phyloP scores from a whole-genome alignment of 495 filamentous ascomycete genomes.

The Thermochaetoides thermophila region DNA sequence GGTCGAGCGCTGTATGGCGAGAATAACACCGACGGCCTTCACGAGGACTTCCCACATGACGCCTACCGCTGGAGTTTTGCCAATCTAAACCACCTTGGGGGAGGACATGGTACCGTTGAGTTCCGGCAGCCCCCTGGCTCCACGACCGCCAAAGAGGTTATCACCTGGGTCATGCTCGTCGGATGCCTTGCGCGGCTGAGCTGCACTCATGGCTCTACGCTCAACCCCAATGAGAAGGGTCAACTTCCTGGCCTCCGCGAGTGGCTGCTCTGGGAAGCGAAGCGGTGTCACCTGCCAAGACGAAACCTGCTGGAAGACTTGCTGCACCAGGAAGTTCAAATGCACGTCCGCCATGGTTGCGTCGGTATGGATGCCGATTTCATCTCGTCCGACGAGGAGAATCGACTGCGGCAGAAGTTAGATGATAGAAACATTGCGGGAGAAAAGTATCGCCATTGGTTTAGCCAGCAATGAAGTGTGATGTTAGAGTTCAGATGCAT shows the following conservation, averaged over 20 bases:
- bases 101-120: constrained; percentile 12
- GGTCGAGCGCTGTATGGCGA: constrained; percentile 7
- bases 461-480: too few relatives aligned
- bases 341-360: not conserved
- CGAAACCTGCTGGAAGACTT: constrained; percentile 6
- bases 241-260: constrained; percentile 16
- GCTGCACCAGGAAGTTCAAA: constrained; percentile 8
- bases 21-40: constrained; percentile 7
- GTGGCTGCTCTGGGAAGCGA: constrained; percentile 23
- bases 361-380: constrained; percentile 6
- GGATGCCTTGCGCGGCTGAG: constrained; percentile 15
- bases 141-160: constrained; percentile 6
- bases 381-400: constrained; percentile 12
- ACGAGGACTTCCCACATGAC: constrained; percentile 13
- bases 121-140: constrained; percentile 15
- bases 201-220: constrained; percentile 5
- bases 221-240: constrained; percentile 6
- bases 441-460: constrained; percentile 14
- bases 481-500: too few relatives aligned
- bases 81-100: constrained; percentile 3
- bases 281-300: constrained; percentile 4
- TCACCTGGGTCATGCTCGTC: constrained; percentile 16
- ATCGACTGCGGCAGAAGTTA: constrained; percentile 9
- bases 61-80: constrained; percentile 16
- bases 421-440: constrained; percentile 7